A percentile compares a stretch with the other conserved stretches of the same genome.
These are phyloP conservation scores for Diaporthe humulicola DNA, from an alignment of 2,329 filamentous ascomycete genomes.

Conservation along the genomic window DNA sequence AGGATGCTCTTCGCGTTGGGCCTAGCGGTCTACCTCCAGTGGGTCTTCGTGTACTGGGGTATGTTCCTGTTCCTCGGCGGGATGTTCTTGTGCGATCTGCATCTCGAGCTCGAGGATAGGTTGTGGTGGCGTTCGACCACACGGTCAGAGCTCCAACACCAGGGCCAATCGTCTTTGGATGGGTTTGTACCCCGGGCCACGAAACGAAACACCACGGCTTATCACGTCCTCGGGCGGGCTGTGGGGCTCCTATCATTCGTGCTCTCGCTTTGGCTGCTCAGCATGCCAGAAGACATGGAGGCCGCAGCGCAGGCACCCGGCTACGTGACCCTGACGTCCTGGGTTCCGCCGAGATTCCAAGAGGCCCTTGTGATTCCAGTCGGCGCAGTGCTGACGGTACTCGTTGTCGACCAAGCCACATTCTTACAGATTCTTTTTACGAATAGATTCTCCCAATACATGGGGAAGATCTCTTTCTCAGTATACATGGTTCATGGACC, in stretches of 20 bases:
- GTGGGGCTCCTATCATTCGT: conserved; percentile 27
- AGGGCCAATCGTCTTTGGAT: not conserved
- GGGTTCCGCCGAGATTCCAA: not conserved
- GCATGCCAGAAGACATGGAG: conserved; percentile 29
- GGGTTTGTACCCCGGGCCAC: not conserved
- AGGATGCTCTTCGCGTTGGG: conserved; percentile 42
- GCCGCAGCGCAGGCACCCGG: not conserved
- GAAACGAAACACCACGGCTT: not conserved
- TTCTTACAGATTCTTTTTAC: conserved; percentile 37
- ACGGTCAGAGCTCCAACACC: not conserved
- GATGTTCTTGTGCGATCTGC: conserved; percentile 50
- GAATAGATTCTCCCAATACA: conserved; percentile 38
- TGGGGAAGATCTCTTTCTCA: conserved; percentile 38
- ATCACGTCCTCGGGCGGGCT: not conserved
- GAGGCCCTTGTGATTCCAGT: conserved; percentile 29
- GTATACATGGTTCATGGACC: conserved; percentile 38
- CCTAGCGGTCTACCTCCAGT: conserved; percentile 45
- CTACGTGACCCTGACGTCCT: not conserved
- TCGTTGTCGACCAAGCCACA: conserved; percentile 31
- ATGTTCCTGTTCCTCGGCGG: conserved; percentile 49
- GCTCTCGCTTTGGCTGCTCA: conserved; percentile 33
- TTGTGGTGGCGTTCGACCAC: not conserved
- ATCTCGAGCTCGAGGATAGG: conserved; percentile 43
- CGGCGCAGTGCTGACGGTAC: conserved; percentile 29
- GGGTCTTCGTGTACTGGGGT: conserved; percentile 45